Base-by-base conservation (phyloP, 345 rosid species). In the Bruguiera sexangula region DNA sequence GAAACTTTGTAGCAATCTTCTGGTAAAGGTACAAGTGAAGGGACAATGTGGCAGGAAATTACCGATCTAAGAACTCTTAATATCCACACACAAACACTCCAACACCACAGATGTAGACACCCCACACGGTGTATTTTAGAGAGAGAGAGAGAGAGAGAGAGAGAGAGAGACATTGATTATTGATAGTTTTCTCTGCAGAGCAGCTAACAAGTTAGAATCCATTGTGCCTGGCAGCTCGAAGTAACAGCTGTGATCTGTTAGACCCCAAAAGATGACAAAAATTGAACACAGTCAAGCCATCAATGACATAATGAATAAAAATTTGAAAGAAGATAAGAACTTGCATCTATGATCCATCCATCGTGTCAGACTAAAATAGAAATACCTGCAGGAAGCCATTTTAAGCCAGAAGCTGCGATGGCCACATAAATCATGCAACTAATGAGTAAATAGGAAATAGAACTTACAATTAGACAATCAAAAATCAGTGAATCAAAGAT, bases 401-500 rank as follows among this genome's bases (percentile, higher is more conserved):
- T 22, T n/a, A 8, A 55, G 27, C 29, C 59, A 55, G 59, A 55
- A n/a, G 27, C 59, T 55, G 59, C 29, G 27, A 55, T 55, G 27
- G 27, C 27, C 29, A 55, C 5, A 55, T 9, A 22, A 55, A 1
- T 55, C 58, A 54, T 54, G 26, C 58, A 54, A 54, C 24, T 54
- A 54, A 54, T n/a, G 58, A 54, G 21, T 54, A 54, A 54, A 21
- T 24, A n/a, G 24, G 58, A 54, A 24, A 54, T 20, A 54, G 11
- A 24, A 54, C 24, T n/a, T 20, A 22, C 15, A n/a, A 55, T 9
- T 55, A n/a, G 27, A 55, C 9, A 9, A 55, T 11, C 1, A 18
- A 22, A 55, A 55, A n/a, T 55, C 59, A 55, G 16, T 55, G 59
- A n/a, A 55, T 54, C 58, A n/a, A 53, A 53, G 57, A 53, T 10